These are phyloP conservation scores for Hanseniaspora lachancei DNA, from an alignment of 805 yeast species.

Conservation along the genomic window DNA sequence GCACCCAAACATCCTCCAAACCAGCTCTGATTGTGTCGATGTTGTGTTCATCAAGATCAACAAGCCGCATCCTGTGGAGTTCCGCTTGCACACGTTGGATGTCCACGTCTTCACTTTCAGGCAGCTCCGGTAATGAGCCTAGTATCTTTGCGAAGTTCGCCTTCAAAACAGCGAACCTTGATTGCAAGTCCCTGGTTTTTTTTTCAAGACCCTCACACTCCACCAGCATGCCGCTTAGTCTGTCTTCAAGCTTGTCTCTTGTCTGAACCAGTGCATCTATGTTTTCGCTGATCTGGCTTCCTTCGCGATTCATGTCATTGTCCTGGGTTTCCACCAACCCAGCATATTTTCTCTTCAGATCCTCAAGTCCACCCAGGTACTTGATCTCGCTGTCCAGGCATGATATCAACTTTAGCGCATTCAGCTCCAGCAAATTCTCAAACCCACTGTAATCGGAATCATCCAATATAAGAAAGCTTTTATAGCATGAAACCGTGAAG, in stretches of 20 bases:
- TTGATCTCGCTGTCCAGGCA: not conserved
- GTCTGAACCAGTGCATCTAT: not conserved
- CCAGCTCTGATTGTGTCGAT: not conserved
- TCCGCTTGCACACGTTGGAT: not conserved
- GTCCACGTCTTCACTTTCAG: not conserved
- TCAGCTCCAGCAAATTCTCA: conserved; percentile 8
- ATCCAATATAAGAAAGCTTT: conserved; percentile 7
- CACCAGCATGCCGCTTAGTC: not conserved
- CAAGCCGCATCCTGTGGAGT: not conserved
- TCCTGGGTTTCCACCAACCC: not conserved
- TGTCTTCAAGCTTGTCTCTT: not conserved
- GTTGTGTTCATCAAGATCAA: not conserved
- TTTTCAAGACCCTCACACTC: not conserved
- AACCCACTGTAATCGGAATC: conserved; percentile 3
- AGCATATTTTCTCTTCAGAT: not conserved
- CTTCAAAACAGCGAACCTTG: not conserved
- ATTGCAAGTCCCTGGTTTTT: not conserved
- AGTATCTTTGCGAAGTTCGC: not conserved
- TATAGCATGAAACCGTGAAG: conserved; percentile 9
- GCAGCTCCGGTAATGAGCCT: not conserved
- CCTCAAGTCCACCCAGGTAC: not conserved
- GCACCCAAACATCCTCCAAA: not conserved
- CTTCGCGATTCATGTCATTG: not conserved
- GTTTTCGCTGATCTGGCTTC: not conserved
- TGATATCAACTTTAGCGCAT: conserved; percentile 4